Evolutionary conservation across 1,284 basidiomycete genomes (phyloP), one percentile per base, ranked within the genome.

Genomic region (Papiliotrema fonsecae): DNA sequence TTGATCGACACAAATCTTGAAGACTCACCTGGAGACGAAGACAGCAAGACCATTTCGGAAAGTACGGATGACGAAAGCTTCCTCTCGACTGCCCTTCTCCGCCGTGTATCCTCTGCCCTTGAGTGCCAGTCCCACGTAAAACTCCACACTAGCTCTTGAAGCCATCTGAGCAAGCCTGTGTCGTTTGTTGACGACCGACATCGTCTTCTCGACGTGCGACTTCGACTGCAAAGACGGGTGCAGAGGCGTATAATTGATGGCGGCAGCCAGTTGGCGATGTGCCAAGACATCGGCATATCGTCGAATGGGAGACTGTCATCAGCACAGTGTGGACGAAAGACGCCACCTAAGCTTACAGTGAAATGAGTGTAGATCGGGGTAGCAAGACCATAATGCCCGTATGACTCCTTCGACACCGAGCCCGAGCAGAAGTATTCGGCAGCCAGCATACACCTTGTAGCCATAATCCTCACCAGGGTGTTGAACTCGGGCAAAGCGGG

Each of bases 401-500:
- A 99, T 0, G 89, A 86, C 61, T 97, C 92, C 51, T 86, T 82
- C 0, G 86, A 83, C 4, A 97, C 91, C 59, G 87, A 91, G 9
- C 96, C 96, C 0, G 92, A 87, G 67, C 89, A 92, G 75, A 98
- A 97, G 73, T 99, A 98, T 72, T 98, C 96, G 25, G 96, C 96
- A 0, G 92, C 86, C 18, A 97, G 79, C 96, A 99, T 97, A 70
- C 96, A 98, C 18, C 96, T 79, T 1, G 96, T 98, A 2, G 96
- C 93, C 92, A 99, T 97, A 73, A 99, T 97, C 38, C 96, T 84
- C 40, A 98, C 93, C 13, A 98, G 81, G 0, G 92, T 98, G 69
- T 98, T 98, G 78, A 98, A 97, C 3, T 89, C 84, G 0, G 89
- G 87, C 61, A 89, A 81, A 7, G 75, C 69, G 0, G 85, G 79